A percentile compares a stretch with the other conserved stretches of the same genome.
Evolutionary conservation across 768 basidiomycete genomes (phyloP).

Genomic region (Amanita rubescens): DNA sequence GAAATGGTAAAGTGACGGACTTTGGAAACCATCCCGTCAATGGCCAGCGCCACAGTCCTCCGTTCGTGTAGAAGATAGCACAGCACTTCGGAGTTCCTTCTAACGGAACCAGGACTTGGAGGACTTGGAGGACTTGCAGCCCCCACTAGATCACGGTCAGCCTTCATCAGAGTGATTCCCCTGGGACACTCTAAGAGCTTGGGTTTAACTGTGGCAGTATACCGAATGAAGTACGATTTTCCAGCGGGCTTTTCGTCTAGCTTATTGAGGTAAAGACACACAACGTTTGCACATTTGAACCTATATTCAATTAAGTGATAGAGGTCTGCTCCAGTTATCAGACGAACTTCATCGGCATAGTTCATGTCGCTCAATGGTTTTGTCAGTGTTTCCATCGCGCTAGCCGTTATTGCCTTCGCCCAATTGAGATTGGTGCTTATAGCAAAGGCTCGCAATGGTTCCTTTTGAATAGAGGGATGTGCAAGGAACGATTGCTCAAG

Average conservation of each 20-base stretch:
- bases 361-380: neutral
- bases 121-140: no score
- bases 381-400: neutral
- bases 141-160: neutral
- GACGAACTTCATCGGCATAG: neutral
- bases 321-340: neutral
- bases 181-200: neutral
- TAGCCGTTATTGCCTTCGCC: neutral
- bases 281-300: neutral
- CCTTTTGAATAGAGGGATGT: neutral
- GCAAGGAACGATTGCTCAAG: neutral
- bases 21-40: no score
- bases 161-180: neutral
- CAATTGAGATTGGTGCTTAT: neutral
- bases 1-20: no score
- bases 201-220: neutral
- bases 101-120: no score
- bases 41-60: no score
- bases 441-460: conserved; percentile 1
- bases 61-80: no score
- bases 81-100: no score
- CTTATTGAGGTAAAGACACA: neutral
- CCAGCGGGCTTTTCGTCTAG: neutral
- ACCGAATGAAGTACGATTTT: neutral
- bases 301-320: neutral